phyloP scores from a whole-genome alignment of 768 basidiomycete genomes.

The Termitomyces sp. region DNA sequence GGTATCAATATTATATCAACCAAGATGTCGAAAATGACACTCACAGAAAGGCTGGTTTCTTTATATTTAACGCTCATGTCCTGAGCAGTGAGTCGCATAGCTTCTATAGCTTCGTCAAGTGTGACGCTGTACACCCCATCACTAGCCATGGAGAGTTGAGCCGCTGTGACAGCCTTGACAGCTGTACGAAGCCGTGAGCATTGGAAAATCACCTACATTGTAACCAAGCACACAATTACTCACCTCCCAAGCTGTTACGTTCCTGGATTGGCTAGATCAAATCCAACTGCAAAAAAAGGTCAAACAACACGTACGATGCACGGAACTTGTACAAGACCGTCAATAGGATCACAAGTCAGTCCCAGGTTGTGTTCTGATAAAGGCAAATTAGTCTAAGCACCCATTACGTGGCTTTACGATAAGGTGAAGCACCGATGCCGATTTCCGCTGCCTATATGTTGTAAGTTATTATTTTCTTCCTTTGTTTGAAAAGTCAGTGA shows the following conservation, averaged over 20 bases:
- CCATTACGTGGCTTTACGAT: neutral
- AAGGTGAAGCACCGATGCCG: conserved; percentile 61
- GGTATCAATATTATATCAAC: neutral
- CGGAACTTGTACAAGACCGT: conserved; percentile 91
- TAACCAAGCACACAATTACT: conserved; percentile 2
- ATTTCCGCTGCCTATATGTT: conserved; percentile 74
- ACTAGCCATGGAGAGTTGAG: conserved; percentile 91
- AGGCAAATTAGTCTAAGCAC: neutral
- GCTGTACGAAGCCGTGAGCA: conserved; percentile 36
- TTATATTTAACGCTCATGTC: conserved; percentile 97
- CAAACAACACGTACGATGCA: conserved; percentile 69
- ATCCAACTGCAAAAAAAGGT: neutral
- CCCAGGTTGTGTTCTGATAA: conserved; percentile 78
- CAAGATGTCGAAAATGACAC: conserved; percentile 20
- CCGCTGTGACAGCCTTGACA: conserved; percentile 91
- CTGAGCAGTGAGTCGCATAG: conserved; percentile 89
- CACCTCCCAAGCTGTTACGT: conserved; percentile 84
- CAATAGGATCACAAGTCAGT: conserved; percentile 92
- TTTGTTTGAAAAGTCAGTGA: neutral
- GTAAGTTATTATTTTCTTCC: neutral
- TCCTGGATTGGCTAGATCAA: conserved; percentile 40
- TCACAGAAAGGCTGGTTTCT: conserved; percentile 88
- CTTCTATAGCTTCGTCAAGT: conserved; percentile 93
- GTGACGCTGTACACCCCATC: conserved; percentile 84
- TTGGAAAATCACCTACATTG: neutral